Conservation (phyloP, 208 protist genomes). For the Porcisia deanei region DNA sequence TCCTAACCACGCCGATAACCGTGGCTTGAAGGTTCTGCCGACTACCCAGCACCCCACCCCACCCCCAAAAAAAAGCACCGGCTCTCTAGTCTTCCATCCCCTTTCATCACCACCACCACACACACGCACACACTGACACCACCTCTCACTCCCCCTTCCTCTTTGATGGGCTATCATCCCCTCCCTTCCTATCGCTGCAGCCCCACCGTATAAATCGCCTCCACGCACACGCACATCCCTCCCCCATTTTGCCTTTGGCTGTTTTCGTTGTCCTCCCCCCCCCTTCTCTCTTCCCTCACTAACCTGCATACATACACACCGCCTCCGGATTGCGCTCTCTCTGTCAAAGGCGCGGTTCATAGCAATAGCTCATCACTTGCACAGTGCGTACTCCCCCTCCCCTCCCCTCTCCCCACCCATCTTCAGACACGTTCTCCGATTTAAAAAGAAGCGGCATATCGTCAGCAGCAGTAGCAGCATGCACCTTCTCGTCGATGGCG, state of each 20-base stretch:
- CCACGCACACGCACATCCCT: background rate
- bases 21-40: background rate
- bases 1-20: background rate
- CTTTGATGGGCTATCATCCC: background rate
- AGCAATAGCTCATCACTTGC: background rate
- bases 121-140: background rate
- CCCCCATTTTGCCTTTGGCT: background rate
- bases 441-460: background rate
- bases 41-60: background rate
- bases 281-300: background rate
- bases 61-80: background rate
- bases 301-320: background rate
- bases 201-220: background rate
- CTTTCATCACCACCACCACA: background rate
- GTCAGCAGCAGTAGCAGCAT: constrained; percentile 7
- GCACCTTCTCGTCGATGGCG: constrained; percentile 74
- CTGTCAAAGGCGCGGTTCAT: background rate
- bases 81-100: background rate
- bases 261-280: background rate
- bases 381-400: background rate
- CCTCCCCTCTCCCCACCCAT: background rate
- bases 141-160: background rate
- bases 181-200: background rate
- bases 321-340: background rate
- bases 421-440: background rate